Conservation (phyloP, 2,329 filamentous ascomycete species). For the Metarhizium album region DNA sequence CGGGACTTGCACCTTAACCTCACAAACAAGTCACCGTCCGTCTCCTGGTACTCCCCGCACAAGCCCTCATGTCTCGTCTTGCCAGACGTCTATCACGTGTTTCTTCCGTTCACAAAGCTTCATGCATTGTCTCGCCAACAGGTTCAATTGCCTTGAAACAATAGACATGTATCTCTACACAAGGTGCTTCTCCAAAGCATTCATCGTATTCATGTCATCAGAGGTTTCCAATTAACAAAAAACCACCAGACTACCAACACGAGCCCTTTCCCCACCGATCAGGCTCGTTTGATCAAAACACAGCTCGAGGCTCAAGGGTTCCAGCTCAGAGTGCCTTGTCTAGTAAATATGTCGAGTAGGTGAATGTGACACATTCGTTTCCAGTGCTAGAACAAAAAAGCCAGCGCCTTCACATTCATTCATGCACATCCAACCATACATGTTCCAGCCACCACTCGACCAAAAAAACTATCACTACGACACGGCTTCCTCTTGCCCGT, state of each 20-base stretch:
- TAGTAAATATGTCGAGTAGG: background rate
- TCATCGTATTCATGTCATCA: background rate
- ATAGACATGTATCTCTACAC: background rate
- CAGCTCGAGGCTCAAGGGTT: background rate
- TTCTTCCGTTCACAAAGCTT: no score
- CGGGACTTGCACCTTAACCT: no score
- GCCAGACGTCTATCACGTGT: no score
- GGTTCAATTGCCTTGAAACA: background rate
- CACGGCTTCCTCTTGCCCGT: conserved; percentile 3
- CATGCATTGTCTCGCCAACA: background rate
- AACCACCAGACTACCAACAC: background rate
- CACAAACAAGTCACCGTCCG: no score
- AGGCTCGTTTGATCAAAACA: background rate
- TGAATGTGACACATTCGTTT: background rate
- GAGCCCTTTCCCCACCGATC: background rate
- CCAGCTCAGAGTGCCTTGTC: background rate
- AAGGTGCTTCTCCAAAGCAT: background rate
- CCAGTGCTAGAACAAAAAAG: background rate
- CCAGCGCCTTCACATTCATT: background rate
- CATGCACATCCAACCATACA: background rate
- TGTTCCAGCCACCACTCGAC: background rate
- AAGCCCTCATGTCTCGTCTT: no score
- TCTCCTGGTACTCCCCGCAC: no score
- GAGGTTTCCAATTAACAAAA: background rate
- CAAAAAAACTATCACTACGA: conserved; percentile 1